Conservation (phyloP, 2,329 filamentous ascomycete species). For the Paecilomyces formosus region DNA sequence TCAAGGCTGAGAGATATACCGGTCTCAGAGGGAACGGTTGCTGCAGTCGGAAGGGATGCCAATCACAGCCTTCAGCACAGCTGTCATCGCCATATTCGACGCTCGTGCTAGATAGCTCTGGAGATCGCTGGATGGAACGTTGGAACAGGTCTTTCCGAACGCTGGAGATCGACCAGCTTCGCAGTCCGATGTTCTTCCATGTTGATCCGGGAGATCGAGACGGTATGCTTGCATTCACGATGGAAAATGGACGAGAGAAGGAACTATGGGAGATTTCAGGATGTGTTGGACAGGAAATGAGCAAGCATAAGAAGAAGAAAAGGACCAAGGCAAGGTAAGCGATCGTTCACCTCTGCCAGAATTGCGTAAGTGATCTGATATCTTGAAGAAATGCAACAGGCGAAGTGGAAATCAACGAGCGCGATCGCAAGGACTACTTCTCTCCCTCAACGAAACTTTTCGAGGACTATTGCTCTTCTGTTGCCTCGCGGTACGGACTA, state of each 20-base stretch:
- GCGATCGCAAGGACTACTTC: conserved; percentile 63
- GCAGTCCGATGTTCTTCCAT: conserved; percentile 79
- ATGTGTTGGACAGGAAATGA: conserved; percentile 71
- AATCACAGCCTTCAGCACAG: conserved; percentile 15
- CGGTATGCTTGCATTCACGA: conserved; percentile 61
- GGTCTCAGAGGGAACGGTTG: not conserved
- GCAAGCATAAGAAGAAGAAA: conserved; percentile 66
- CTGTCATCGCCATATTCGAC: conserved; percentile 32
- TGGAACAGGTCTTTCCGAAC: conserved; percentile 65
- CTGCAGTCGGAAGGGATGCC: conserved; percentile 6
- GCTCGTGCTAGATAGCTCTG: conserved; percentile 60
- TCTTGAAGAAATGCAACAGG: conserved; percentile 22
- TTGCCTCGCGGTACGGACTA: conserved; percentile 54
- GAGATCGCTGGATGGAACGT: conserved; percentile 57
- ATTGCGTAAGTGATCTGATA: not conserved
- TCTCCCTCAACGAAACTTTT: conserved; percentile 58
- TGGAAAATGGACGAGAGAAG: conserved; percentile 50
- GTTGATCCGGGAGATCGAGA: conserved; percentile 69
- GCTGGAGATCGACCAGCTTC: conserved; percentile 62
- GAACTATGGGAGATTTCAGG: conserved; percentile 65
- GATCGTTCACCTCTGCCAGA: conserved; percentile 9
- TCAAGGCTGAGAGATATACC: conserved; percentile 16
- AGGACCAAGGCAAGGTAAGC: conserved; percentile 37
- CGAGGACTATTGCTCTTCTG: conserved; percentile 52
- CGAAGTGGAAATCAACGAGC: conserved; percentile 52